These are phyloP conservation scores for Chlamydomonas schloesseri DNA, from an alignment of 139 green algal genomes.

Conservation along the genomic window DNA sequence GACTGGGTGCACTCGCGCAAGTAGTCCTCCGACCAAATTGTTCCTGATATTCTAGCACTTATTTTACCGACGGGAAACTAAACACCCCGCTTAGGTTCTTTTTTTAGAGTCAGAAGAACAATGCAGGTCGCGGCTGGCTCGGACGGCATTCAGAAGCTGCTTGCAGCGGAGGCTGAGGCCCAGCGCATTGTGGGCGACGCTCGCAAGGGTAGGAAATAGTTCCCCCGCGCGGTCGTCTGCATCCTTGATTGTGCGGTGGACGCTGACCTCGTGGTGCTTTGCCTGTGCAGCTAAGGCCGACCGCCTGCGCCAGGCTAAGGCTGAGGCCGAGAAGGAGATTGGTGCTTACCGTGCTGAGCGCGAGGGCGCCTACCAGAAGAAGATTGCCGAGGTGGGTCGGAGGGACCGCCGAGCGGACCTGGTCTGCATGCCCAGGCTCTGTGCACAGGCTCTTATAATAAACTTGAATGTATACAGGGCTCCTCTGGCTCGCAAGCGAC, in stretches of 20 bases:
- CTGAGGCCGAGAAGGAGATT: slow-evolving; percentile 88
- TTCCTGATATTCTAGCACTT: too few relatives aligned
- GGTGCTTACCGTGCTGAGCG: slow-evolving; percentile 78
- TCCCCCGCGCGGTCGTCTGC: not conserved
- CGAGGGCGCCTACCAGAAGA: slow-evolving; percentile 84
- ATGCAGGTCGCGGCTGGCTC: slow-evolving; percentile 80
- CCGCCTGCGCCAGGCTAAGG: slow-evolving; percentile 85
- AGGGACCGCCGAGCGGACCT: too few relatives aligned
- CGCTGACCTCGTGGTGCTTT: not conserved
- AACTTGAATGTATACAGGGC: slow-evolving; percentile 44
- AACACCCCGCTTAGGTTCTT: too few relatives aligned
- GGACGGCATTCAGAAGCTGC: slow-evolving; percentile 93
- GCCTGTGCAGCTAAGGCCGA: slow-evolving; percentile 79
- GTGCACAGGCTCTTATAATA: not conserved
- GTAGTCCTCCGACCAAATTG: too few relatives aligned
- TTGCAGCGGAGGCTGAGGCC: slow-evolving; percentile 91
- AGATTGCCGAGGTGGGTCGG: slow-evolving; percentile 62
- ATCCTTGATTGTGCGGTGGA: not conserved
- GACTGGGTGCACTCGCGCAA: too few relatives aligned
- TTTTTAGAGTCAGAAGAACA: not conserved
- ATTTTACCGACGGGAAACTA: too few relatives aligned
- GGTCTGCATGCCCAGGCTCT: too few relatives aligned
- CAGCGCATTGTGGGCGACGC: slow-evolving; percentile 88
- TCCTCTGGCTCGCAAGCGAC: slow-evolving; percentile 58
- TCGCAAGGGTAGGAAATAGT: slow-evolving; percentile 64